Evolutionary conservation across 257 asterid species (phyloP), one percentile per base, ranked within the genome.

Genomic region (Catharanthus roseus): DNA sequence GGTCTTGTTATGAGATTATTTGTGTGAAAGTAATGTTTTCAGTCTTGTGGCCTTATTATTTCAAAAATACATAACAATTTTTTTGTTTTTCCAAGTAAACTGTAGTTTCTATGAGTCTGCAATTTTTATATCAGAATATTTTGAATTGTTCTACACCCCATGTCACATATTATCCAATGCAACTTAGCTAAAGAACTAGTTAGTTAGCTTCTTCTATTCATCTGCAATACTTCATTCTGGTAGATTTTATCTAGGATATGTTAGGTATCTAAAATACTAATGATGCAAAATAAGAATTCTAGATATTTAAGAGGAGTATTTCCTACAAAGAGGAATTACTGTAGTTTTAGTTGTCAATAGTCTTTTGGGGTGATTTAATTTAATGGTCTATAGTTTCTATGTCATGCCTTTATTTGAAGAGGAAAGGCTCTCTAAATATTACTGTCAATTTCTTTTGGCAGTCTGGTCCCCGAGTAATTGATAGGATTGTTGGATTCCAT

Each of bases 401-500:
- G 28, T 16, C 28, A 39, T 67, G 24, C 51, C 36, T 56, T 19
- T 45, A 15, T n/a, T 29, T 47, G 31, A 64, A 36, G 50, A 71
- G 28, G 21, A 58, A 49, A 33, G 12, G 54, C 33, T 39, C 42
- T 74, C 38, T 65, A 38, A 49, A 41, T 63, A 53, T 67, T 57
- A n/a, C 10, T 67, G 23, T 68, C 18, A 62, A 26, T 63, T 53
- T 21, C 64, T 38, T 75, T 56, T 78, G 61, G 75, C 88, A 87
- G 93, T 77, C 95, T 73, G 86, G 81, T 73, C 82, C 29, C 63
- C 91, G 85, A 77, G 71, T 78, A 65, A 74, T 49, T 51, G 73
- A 74, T 74, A 86, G 71, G 75, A 65, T 84, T 73, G 42, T 78
- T 39, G 89, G 88, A 75, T 74, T 77, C 76, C 75, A 60, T 69